Evolutionary conservation across 345 rosid species (phyloP), one percentile per base, ranked within the genome.

Genomic region (Hibiscus tridactylites): DNA sequence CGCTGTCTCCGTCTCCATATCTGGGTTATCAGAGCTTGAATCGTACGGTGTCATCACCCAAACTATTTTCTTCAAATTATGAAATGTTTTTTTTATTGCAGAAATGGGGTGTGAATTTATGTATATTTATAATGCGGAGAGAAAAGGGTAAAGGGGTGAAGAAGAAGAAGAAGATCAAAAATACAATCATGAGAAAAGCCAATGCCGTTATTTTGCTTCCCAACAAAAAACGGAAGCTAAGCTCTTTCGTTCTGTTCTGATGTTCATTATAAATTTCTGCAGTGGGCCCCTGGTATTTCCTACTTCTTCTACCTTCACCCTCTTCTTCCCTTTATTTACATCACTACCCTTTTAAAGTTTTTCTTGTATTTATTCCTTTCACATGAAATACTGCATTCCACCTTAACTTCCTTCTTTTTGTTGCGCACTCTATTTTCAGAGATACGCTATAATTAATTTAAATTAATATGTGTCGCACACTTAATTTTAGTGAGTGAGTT

Each of bases 181-280:
- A 39, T 42, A 71, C 65, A 57, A 71, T 71, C 73, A 71, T 71
- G 73, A 58, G 73, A 37, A 31, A 4, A 31, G 35, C 35, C 19
- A 9, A 71, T 44, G 69, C 69, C 69, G 69, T 44, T 65, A 44
- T 65, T 21, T 44, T 7, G 54, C 37, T 49, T 67, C 71, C 39
- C 9, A 47, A 67, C 71, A 53, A 67, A 66, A 67, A 67, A 47
- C 71, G 71, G 24, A 67, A 67, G 71, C 57, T 47, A 26, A 67
- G 15, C 35, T 21, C 65, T 42, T 57, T 42, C 37, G 35, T 56
- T 42, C 52, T 1, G 6, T 56, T 44, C 53, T 1, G 6, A 28
- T 21, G 19, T 65, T 65, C 54, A 21, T 5, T 65, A 42, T 9
- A 46, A 6, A 47, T 47, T 4, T 21, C 69, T 24, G 33, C 28